Evolutionary conservation across 108 stramenopile genomes (phyloP).

Genomic region (Craspedostauros australis): DNA sequence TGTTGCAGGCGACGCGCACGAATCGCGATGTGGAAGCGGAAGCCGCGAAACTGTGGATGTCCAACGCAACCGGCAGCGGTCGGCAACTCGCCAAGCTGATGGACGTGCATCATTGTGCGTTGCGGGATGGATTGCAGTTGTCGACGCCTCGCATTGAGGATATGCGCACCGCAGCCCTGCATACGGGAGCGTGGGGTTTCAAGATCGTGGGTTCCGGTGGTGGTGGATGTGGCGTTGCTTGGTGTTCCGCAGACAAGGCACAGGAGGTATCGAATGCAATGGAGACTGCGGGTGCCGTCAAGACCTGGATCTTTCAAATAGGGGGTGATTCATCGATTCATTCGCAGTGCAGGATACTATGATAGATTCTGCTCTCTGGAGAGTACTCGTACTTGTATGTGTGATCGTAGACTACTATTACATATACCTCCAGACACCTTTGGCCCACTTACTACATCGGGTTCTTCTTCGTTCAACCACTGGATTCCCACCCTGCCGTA

Average conservation of each 20-base stretch:
- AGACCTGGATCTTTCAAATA: slow-evolving; percentile 25
- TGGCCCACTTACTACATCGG: no score
- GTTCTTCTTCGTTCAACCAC: no score
- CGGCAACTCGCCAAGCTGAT: slow-evolving; percentile 9
- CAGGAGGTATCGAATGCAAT: slow-evolving; percentile 11
- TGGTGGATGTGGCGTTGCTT: slow-evolving; percentile 36
- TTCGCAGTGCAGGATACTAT: no score
- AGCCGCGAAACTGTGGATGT: slow-evolving; percentile 20
- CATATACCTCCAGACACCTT: no score
- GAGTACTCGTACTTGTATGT: no score
- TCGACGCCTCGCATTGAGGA: slow-evolving; percentile 24
- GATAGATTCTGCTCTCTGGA: no score
- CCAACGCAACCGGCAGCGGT: background rate
- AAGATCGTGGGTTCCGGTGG: slow-evolving; percentile 37
- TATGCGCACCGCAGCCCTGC: slow-evolving; percentile 22
- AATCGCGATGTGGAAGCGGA: slow-evolving; percentile 23
- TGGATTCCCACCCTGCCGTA: no score
- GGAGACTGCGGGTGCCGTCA: slow-evolving; percentile 12
- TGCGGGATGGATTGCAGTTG: slow-evolving; percentile 24
- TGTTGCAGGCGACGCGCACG: slow-evolving; percentile 19
- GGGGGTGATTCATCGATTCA: no score
- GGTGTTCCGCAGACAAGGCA: slow-evolving; percentile 9
- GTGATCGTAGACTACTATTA: no score
- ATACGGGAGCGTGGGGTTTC: slow-evolving; percentile 37
- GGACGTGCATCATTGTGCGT: slow-evolving; percentile 22